Percentiles rank a stretch among this genome's conserved stretches.
Evolutionary conservation across 768 basidiomycete species (phyloP).

Genomic region (Tulasnella sp.): DNA sequence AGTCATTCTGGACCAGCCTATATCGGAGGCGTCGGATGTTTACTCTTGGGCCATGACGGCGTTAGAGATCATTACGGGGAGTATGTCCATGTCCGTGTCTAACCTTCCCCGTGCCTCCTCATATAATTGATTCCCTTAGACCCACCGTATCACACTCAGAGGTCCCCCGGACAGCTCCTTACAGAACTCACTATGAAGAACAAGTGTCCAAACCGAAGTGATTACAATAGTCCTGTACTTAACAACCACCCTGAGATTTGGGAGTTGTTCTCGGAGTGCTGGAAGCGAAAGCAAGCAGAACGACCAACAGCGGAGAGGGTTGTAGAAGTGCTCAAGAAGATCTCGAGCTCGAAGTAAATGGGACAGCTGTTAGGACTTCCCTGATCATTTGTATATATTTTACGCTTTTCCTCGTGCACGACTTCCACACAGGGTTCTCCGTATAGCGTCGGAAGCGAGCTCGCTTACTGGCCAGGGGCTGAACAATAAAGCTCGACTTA

Average conservation of each 20-base stretch:
- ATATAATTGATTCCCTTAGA: neutral
- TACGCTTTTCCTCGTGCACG: no score
- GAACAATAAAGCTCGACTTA: no score
- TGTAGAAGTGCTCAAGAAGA: neutral
- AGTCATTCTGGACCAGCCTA: neutral
- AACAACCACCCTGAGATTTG: neutral
- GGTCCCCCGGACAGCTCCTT: neutral
- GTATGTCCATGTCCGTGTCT: neutral
- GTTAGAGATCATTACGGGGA: conserved; percentile 15
- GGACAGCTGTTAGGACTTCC: no score
- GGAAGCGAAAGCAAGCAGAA: neutral
- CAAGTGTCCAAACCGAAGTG: neutral
- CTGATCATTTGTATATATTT: no score
- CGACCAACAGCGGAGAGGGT: neutral
- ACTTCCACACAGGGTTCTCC: no score
- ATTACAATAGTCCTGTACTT: neutral
- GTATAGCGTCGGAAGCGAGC: no score
- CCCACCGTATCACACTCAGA: neutral
- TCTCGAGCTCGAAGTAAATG: no score
- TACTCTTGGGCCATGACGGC: conserved; percentile 26
- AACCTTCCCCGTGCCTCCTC: neutral
- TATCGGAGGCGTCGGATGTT: conserved; percentile 5
- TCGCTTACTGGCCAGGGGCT: no score
- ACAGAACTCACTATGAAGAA: neutral
- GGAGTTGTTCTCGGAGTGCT: neutral